A percentile compares a stretch with the other conserved stretches of the same genome.
These are phyloP conservation scores for Diaporthe batatas DNA, from an alignment of 2,329 filamentous ascomycete species.

Conservation along the genomic window DNA sequence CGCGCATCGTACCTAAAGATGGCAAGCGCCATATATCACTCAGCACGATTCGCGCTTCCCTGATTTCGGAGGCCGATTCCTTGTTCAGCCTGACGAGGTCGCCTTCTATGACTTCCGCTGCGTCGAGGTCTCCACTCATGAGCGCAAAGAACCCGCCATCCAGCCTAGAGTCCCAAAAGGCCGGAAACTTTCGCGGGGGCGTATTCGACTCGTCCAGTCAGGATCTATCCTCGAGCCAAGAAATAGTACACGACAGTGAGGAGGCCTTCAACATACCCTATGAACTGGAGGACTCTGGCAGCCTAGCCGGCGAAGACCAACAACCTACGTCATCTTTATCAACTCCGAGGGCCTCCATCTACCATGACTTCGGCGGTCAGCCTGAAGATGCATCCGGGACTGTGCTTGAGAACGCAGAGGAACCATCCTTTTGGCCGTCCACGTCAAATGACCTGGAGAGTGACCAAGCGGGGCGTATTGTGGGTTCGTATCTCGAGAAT, in stretches of 20 bases:
- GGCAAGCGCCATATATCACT: constrained; percentile 76
- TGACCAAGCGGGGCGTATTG: not conserved
- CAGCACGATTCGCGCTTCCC: constrained; percentile 72
- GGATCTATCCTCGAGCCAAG: constrained; percentile 52
- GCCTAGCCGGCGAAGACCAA: constrained; percentile 52
- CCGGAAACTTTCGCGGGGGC: constrained; percentile 42
- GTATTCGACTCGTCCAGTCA: constrained; percentile 51
- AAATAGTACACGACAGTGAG: constrained; percentile 63
- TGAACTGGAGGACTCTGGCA: constrained; percentile 56
- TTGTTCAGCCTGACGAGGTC: constrained; percentile 72
- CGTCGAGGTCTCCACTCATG: constrained; percentile 60
- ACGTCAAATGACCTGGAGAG: not conserved
- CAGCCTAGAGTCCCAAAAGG: constrained; percentile 44
- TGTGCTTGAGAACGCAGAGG: constrained; percentile 45
- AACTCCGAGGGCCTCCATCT: constrained; percentile 68
- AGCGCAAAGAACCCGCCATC: constrained; percentile 48
- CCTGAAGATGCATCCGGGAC: not conserved
- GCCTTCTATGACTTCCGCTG: constrained; percentile 68
- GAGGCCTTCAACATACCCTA: constrained; percentile 70
- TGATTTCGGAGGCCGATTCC: constrained; percentile 76
- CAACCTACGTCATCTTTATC: constrained; percentile 53
- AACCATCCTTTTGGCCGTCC: constrained; percentile 50
- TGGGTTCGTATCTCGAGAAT: constrained; percentile 13
- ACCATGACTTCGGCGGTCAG: constrained; percentile 52
- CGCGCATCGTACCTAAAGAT: constrained; percentile 64